A percentile compares a stretch with the other conserved stretches of the same genome.
Evolutionary conservation across 169 alveolate species (phyloP).

Genomic region (Neospora caninum): DNA sequence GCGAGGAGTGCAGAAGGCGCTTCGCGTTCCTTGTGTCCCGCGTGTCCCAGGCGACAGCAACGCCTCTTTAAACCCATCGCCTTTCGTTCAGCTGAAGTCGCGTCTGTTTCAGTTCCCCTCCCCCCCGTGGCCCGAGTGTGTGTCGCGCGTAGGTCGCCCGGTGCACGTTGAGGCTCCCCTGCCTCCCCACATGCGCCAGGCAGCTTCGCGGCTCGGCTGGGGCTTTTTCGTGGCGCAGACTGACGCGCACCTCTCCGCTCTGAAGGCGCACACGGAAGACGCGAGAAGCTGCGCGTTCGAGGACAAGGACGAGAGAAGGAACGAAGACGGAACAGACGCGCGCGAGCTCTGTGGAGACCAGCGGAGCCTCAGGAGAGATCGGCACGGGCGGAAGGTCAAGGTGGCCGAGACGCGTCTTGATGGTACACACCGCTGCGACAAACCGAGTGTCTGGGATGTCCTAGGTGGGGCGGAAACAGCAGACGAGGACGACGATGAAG

Average conservation of each 20-base stretch:
- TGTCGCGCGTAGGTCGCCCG: not conserved
- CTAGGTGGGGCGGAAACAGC: not conserved
- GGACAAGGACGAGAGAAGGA: not conserved
- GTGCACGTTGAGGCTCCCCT: not conserved
- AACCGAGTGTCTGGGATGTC: not conserved
- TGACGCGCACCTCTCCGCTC: not conserved
- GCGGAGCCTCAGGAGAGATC: not conserved
- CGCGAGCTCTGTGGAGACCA: not conserved
- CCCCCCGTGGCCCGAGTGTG: not conserved
- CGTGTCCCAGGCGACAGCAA: too few species aligned
- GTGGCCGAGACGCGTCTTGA: too few species aligned
- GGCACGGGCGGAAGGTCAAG: too few species aligned
- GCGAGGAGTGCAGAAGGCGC: too few species aligned
- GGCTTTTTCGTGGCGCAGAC: not conserved
- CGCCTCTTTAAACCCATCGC: too few species aligned
- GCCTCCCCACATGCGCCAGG: conserved; percentile 8
- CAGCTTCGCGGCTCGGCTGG: conserved; percentile 9
- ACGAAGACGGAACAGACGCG: not conserved
- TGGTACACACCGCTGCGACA: too few species aligned
- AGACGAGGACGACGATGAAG: not conserved
- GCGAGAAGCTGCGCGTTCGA: not conserved
- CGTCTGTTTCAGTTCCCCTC: too few species aligned
- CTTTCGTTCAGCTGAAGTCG: too few species aligned
- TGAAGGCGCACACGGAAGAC: not conserved
- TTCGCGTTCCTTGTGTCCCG: too few species aligned